Evolutionary conservation across 106 monocot genomes (phyloP).

Genomic region (Apostasia ramifera): DNA sequence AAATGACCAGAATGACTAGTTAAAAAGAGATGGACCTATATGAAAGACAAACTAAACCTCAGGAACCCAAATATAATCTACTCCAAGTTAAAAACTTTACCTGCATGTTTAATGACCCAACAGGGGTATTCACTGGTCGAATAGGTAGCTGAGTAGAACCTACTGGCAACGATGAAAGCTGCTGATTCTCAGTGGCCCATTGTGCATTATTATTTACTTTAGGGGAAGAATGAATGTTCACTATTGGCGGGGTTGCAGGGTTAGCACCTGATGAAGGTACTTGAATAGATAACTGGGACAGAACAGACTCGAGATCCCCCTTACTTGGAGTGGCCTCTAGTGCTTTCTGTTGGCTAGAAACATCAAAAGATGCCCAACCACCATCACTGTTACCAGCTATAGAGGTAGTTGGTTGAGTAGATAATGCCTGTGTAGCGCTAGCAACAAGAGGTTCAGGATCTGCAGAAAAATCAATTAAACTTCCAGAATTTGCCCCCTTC

Average conservation of each 20-base stretch:
- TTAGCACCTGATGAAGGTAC: conserved; percentile 6
- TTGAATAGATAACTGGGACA: conserved; percentile 8
- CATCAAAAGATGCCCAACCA: conserved; percentile 43
- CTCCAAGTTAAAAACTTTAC: conserved; percentile 15
- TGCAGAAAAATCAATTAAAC: conserved; percentile 80
- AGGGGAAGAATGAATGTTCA: neutral
- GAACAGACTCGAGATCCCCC: conserved; percentile 8
- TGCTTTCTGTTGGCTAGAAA: conserved; percentile 5
- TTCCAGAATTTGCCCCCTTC: conserved; percentile 39
- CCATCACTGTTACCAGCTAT: conserved; percentile 14
- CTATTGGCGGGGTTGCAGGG: neutral
- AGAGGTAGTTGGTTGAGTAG: conserved; percentile 7
- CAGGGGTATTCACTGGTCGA: conserved; percentile 2
- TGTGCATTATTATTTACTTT: conserved; percentile 12
- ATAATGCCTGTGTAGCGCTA: conserved; percentile 6
- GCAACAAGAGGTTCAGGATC: conserved; percentile 51
- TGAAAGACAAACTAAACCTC: conserved; percentile 9
- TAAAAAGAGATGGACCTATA: conserved; percentile 17
- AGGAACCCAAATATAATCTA: conserved; percentile 65
- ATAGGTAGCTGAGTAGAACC: neutral
- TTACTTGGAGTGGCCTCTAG: conserved; percentile 10
- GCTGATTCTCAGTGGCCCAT: conserved; percentile 12
- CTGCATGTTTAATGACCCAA: conserved; percentile 10
- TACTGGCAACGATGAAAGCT: neutral
- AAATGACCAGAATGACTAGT: conserved; percentile 23